phyloP scores from a whole-genome alignment of 1,139 yeast genomes.

The Debaryomycetaceae sp. region DNA sequence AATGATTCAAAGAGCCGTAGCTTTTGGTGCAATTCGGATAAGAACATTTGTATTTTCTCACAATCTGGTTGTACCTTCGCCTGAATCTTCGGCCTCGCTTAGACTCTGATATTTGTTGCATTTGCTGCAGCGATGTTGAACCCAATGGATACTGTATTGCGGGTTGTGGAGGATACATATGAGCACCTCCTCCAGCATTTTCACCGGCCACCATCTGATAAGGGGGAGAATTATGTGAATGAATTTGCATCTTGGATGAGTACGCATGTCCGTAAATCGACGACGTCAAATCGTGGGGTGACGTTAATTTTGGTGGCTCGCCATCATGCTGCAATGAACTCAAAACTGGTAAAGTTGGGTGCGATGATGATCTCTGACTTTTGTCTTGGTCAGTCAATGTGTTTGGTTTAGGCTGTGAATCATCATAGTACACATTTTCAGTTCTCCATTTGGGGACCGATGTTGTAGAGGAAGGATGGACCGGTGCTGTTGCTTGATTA shows the following conservation, averaged over 20 bases:
- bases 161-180: constrained; percentile 3
- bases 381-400: not conserved
- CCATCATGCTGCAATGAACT: not conserved
- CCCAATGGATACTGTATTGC: constrained; percentile 8
- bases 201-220: not conserved
- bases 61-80: constrained; percentile 67
- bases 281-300: not conserved
- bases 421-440: not conserved
- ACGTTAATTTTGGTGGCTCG: not conserved
- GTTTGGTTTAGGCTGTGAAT: not conserved
- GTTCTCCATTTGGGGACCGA: not conserved
- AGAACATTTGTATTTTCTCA: constrained; percentile 61
- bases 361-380: not conserved
- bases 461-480: not conserved
- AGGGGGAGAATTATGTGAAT: not conserved
- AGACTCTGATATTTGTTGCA: constrained; percentile 8
- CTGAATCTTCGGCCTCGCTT: constrained; percentile 49
- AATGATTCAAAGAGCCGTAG: constrained; percentile 73
- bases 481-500: constrained; percentile 1
- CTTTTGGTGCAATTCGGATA: constrained; percentile 62
- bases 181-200: not conserved
- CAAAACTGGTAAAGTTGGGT: not conserved
- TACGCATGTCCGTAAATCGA: not conserved
- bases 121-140: constrained; percentile 2
- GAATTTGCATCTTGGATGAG: not conserved